phyloP scores from a whole-genome alignment of 352 stramenopile genomes.

The Globisporangium cystogenes region DNA sequence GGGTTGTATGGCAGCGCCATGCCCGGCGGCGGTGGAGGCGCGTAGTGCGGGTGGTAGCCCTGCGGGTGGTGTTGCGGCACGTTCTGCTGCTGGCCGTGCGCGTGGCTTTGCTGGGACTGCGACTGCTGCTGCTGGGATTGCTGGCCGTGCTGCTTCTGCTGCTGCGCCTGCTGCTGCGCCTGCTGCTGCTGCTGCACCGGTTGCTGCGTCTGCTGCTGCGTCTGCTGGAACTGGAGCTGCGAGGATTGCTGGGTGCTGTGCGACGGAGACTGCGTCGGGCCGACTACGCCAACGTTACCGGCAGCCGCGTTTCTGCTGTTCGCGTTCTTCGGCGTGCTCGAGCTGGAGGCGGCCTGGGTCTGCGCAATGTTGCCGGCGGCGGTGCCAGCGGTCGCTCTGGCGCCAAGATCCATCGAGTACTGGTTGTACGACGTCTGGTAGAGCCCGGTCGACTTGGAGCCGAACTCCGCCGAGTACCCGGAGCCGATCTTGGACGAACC shows the following conservation, averaged over 20 bases:
- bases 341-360: conserved; percentile 22
- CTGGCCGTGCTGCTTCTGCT: conserved; percentile 22
- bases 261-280: conserved; percentile 51
- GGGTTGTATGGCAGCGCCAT: conserved; percentile 88
- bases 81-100: conserved; percentile 26
- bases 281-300: conserved; percentile 16
- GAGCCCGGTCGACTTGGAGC: conserved; percentile 41
- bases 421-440: conserved; percentile 79
- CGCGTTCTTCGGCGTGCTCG: conserved; percentile 56
- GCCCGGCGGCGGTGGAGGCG: conserved; percentile 72
- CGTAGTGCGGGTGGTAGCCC: conserved; percentile 79
- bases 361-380: conserved; percentile 29
- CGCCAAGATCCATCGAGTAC: conserved; percentile 77
- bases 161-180: conserved; percentile 26
- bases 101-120: conserved; percentile 10
- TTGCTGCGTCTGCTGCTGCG: conserved; percentile 23
- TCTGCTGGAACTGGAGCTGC: conserved; percentile 31
- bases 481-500: conserved; percentile 48
- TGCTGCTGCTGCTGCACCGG: conserved; percentile 12
- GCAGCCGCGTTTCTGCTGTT: conserved; percentile 2
- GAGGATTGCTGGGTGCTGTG: conserved; percentile 36
- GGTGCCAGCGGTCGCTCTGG: conserved; percentile 13
- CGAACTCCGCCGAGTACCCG: conserved; percentile 49
- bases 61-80: conserved; percentile 67
- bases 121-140: conserved; percentile 13